Evolutionary conservation across 345 rosid species (phyloP).

Genomic region (Clarkia xantiana): DNA sequence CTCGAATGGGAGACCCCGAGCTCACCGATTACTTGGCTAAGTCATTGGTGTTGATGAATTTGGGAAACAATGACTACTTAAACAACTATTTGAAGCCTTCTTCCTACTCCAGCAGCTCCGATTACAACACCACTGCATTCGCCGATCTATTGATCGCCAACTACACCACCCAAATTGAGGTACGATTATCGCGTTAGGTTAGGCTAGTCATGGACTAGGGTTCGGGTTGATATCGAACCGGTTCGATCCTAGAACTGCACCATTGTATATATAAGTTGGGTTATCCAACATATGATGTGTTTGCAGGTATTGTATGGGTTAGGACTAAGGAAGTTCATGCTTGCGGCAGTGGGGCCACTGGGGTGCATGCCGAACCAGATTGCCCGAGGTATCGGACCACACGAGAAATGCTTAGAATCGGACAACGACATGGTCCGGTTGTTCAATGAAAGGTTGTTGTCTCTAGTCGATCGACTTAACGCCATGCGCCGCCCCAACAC

Average conservation of each 20-base stretch:
- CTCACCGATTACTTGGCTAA: conserved; percentile 20
- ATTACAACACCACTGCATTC: conserved; percentile 29
- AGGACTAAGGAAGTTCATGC: conserved; percentile 54
- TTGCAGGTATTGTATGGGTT: conserved; percentile 29
- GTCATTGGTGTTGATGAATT: conserved; percentile 44
- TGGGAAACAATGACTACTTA: conserved; percentile 78
- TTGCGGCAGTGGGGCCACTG: conserved; percentile 46
- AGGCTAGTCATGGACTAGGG: no score
- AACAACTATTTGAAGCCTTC: conserved; percentile 59
- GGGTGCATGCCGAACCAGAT: conserved; percentile 55
- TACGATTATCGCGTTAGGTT: conserved; percentile 4
- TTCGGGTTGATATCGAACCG: no score
- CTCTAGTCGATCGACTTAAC: conserved; percentile 36
- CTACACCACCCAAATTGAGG: conserved; percentile 34
- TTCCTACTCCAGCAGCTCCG: conserved; percentile 31
- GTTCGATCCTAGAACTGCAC: no score
- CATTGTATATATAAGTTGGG: no score
- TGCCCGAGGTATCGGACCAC: conserved; percentile 23
- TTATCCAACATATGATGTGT: not conserved
- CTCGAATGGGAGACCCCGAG: conserved; percentile 15
- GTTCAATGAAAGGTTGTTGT: conserved; percentile 29
- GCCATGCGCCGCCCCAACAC: conserved; percentile 9
- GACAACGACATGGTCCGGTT: conserved; percentile 32
- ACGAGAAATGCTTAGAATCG: conserved; percentile 23
- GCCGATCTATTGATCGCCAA: conserved; percentile 45